phyloP scores from a whole-genome alignment of 192 early-diverging fungal species.

The Dispira parvispora region DNA sequence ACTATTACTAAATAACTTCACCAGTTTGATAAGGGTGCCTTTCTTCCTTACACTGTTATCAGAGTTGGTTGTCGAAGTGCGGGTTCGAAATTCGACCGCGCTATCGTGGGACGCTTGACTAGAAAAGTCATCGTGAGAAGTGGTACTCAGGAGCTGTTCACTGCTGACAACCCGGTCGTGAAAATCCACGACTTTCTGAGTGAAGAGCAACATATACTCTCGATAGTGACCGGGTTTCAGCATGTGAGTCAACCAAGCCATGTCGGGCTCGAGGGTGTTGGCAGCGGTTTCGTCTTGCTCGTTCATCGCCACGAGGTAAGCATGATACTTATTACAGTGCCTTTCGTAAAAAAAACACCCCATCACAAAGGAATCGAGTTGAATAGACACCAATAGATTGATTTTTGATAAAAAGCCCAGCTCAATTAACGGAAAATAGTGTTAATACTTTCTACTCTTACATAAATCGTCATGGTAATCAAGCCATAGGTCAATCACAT shows the following conservation, averaged over 20 bases:
- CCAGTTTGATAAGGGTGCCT: too few relatives aligned
- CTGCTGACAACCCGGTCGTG: background rate
- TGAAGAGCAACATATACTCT: background rate
- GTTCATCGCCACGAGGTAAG: background rate
- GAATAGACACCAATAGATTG: background rate
- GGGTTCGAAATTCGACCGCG: background rate
- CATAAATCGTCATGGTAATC: background rate
- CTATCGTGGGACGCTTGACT: background rate
- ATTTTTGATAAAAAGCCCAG: background rate
- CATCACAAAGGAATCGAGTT: background rate
- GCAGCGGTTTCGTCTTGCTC: background rate
- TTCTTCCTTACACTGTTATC: conserved; percentile 6
- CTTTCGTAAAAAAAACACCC: background rate
- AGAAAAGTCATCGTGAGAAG: background rate
- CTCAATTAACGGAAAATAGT: background rate
- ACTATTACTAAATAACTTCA: too few relatives aligned
- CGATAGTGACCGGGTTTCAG: background rate
- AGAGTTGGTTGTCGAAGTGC: background rate
- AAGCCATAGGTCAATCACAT: background rate
- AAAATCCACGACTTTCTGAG: background rate
- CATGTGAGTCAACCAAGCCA: conserved; percentile 5
- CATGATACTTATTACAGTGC: background rate
- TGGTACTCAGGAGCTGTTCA: background rate
- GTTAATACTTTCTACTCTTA: background rate
- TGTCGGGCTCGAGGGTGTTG: background rate